Conservation (phyloP, 192 early-diverging fungal genomes). For the Phycomyces blakesleeanus region DNA sequence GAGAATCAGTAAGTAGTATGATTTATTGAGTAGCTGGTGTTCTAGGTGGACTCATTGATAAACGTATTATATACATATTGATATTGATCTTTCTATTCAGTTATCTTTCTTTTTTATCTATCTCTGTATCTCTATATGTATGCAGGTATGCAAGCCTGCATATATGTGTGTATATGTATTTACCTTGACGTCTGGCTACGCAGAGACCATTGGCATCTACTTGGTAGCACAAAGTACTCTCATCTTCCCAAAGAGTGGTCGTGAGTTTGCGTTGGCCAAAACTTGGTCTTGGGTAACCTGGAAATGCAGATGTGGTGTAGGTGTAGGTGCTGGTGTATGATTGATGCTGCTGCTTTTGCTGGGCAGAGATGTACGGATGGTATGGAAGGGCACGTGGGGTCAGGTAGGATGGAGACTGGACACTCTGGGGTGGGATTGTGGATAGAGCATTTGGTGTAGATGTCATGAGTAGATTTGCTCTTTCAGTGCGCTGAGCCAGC, state of each 20-base stretch:
- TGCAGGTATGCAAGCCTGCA: too few relatives aligned
- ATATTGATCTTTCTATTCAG: too few relatives aligned
- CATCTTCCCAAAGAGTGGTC: slow-evolving; percentile 82
- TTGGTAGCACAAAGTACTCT: slow-evolving; percentile 74
- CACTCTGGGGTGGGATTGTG: too few relatives aligned
- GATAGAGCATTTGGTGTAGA: not conserved
- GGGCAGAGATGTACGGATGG: not conserved
- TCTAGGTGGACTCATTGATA: too few relatives aligned
- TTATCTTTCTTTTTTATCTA: too few relatives aligned
- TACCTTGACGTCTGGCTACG: slow-evolving; percentile 69
- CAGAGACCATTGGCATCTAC: slow-evolving; percentile 79
- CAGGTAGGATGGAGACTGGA: too few relatives aligned
- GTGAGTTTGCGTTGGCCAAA: slow-evolving; percentile 47
- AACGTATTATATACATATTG: too few relatives aligned
- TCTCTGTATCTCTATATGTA: too few relatives aligned
- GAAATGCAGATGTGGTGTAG: not conserved
- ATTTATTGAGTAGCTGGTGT: too few relatives aligned
- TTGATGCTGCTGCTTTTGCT: not conserved
- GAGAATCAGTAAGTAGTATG: too few relatives aligned
- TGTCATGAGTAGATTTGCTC: not conserved
- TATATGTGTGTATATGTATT: not conserved
- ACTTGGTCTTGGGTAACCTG: not conserved
- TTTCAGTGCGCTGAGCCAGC: too few relatives aligned
- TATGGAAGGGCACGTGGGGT: not conserved
- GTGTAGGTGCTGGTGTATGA: not conserved